These are phyloP conservation scores for Kitagawia praeruptora DNA, from an alignment of 129 eudicot genomes.

Conservation along the genomic window DNA sequence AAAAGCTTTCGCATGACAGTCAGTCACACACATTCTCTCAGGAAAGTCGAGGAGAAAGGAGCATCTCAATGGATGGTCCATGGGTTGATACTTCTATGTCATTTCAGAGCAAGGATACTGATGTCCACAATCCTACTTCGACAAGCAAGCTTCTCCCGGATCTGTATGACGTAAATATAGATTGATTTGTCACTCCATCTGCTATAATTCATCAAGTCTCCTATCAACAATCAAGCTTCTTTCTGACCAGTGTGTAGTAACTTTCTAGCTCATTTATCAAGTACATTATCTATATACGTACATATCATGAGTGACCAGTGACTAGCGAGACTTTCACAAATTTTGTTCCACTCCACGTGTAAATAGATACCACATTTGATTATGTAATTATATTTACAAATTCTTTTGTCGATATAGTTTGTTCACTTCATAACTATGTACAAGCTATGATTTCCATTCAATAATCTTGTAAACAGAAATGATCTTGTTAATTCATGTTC, in stretches of 20 bases:
- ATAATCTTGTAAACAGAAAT: too few relatives aligned
- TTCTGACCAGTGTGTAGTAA: background rate
- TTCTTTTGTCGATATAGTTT: background rate
- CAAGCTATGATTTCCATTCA: background rate
- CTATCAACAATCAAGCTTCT: background rate
- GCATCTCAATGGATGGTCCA: constrained; percentile 23
- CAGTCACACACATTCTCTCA: constrained; percentile 14
- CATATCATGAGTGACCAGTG: background rate
- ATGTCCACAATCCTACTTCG: background rate
- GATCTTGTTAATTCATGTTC: background rate
- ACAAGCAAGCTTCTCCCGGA: constrained; percentile 13
- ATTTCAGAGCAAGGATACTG: constrained; percentile 16
- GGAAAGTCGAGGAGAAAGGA: constrained; percentile 13
- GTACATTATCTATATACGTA: background rate
- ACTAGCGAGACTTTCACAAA: background rate
- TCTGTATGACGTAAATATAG: constrained; percentile 8
- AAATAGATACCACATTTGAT: background rate
- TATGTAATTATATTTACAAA: background rate
- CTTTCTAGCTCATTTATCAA: background rate
- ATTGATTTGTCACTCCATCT: background rate
- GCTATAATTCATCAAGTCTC: background rate
- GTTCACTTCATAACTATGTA: background rate
- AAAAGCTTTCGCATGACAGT: constrained; percentile 19
- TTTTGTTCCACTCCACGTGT: background rate
- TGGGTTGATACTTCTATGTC: constrained; percentile 25